These are phyloP conservation scores for Apocynum venetum DNA, from an alignment of 257 asterid genomes.

Conservation along the genomic window DNA sequence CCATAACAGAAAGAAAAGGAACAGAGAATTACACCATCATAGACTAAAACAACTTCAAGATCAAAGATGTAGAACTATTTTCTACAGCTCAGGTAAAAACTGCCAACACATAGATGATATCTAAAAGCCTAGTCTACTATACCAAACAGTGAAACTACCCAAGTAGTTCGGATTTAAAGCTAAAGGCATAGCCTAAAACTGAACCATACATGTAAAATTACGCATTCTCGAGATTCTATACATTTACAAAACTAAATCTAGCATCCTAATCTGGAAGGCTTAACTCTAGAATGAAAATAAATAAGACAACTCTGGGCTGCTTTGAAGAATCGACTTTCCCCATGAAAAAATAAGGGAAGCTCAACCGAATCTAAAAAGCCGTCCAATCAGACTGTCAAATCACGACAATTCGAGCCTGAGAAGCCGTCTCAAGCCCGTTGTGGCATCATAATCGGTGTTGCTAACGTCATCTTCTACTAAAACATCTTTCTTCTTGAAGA, in stretches of 20 bases:
- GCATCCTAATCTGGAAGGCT: background rate
- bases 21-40: background rate
- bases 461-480: background rate
- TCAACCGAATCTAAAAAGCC: constrained; percentile 5
- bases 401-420: constrained; percentile 30
- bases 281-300: background rate
- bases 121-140: background rate
- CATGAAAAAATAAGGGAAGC: constrained; percentile 42
- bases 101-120: background rate
- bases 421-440: constrained; percentile 24
- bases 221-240: background rate
- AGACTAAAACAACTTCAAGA: background rate
- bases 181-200: background rate
- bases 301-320: background rate
- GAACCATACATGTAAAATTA: background rate
- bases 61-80: background rate
- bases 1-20: too few species aligned
- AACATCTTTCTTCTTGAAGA: constrained; percentile 26
- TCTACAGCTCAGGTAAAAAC: background rate
- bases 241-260: background rate
- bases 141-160: background rate
- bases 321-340: constrained; percentile 27
- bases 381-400: background rate
- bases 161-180: background rate
- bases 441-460: constrained; percentile 13